Base-by-base conservation (phyloP, 2,329 filamentous ascomycete species). In the Beauveria sp. region DNA sequence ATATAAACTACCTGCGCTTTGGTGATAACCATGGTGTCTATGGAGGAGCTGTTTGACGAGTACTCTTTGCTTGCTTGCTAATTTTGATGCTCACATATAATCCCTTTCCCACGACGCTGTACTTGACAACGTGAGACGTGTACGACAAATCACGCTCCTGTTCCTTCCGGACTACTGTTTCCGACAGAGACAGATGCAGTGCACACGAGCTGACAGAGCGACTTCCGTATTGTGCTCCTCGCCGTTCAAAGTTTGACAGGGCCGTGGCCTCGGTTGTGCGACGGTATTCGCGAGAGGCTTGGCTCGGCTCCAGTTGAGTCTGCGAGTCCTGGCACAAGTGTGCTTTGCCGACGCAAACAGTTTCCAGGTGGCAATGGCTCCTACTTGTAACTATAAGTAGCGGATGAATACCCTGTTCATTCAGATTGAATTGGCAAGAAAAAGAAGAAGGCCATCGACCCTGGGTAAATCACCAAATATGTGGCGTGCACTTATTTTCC, bases 201-300 rank as follows among this genome's bases (percentile, higher is more conserved):
- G 51, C 34, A 55, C 58, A 50, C 30, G 24, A 50, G 51, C 43
- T 50, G 50, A 55, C 51, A 61, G n/a, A 22, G 28, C 58, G 12
- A 26, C 28, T 26, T 34, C 57, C 40, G 26, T 24, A n/a, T 60
- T 44, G 28, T 44, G 41, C 28, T 28, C 51, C 44, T 61, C 22
- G 16, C 18, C 10, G 30, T 41, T 5, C 22, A 18, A 10, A 50
- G 51, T 50, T 43, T 44, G 51, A 53, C 50, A 46, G 24, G 34
- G 20, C 5, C 10, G 26, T 61, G 43, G 58, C 24, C 58, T 61
- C 58, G 58, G 58, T 26, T 61, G 58, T 61, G 58, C 41, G 18
- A 55, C 58, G 4, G 5, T 7, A n/a, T 34, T 59, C 56, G 56
- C 48, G 56, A 52, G 56, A 59, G 18, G 34, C 34, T 37, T 37